These are phyloP conservation scores for Leccinum ochraceum DNA, from an alignment of 768 basidiomycete genomes.

Conservation along the genomic window DNA sequence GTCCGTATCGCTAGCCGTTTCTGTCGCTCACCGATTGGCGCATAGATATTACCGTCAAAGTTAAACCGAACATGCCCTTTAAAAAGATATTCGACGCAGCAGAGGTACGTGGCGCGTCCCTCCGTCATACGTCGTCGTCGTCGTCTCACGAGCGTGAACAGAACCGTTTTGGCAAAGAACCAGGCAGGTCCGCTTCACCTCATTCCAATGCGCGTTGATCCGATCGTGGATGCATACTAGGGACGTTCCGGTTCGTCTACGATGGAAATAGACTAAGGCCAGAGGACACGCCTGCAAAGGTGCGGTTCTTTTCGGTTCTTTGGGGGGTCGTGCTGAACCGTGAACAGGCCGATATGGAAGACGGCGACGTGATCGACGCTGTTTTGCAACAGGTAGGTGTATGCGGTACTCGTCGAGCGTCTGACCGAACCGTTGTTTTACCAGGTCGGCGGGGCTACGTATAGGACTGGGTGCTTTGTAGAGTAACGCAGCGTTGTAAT, in stretches of 20 bases:
- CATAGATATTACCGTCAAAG: slow-evolving; percentile 66
- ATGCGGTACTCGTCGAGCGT: no score
- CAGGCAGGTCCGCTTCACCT: slow-evolving; percentile 39
- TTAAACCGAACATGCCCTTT: slow-evolving; percentile 63
- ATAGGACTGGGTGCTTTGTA: no score
- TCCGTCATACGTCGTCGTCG: background rate
- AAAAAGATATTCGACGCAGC: slow-evolving; percentile 67
- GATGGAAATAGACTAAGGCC: slow-evolving; percentile 51
- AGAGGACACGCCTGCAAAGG: slow-evolving; percentile 55
- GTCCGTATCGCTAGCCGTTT: slow-evolving; percentile 11
- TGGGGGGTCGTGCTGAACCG: background rate
- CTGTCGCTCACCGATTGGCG: slow-evolving; percentile 2
- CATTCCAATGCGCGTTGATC: background rate
- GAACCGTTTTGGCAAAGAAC: slow-evolving; percentile 60
- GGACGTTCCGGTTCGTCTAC: slow-evolving; percentile 62
- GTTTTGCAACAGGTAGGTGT: slow-evolving; percentile 52
- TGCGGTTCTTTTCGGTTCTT: slow-evolving; percentile 30
- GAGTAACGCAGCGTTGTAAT: no score
- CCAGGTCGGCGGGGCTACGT: no score
- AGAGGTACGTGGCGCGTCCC: slow-evolving; percentile 45
- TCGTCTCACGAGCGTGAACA: slow-evolving; percentile 22
- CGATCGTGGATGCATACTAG: slow-evolving; percentile 32
- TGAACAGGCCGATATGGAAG: slow-evolving; percentile 55
- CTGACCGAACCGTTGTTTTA: no score
- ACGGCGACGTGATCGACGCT: slow-evolving; percentile 64